Conservation (phyloP, 176 grass and related monocot species). For the Calamus simplicifolius region DNA sequence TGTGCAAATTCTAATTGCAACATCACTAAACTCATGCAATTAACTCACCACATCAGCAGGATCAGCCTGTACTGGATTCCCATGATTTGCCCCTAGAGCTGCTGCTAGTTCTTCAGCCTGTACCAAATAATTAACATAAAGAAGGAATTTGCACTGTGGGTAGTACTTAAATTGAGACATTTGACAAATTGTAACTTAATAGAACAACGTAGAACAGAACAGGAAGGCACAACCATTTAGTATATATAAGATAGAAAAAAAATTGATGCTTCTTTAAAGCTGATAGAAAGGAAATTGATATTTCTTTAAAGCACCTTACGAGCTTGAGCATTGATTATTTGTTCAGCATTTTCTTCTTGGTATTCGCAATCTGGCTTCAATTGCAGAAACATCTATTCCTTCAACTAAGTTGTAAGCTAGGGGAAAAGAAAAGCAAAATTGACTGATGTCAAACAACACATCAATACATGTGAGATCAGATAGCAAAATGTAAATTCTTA, state of each 20-base stretch:
- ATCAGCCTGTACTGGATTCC: constrained; percentile 42
- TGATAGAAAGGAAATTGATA: too few species aligned
- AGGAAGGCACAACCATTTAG: too few species aligned
- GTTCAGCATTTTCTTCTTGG: constrained; percentile 69
- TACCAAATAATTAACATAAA: constrained; percentile 13
- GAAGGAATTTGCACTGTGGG: not conserved
- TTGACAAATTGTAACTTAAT: too few species aligned
- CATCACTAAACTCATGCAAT: not conserved
- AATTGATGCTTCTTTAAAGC: constrained; percentile 7
- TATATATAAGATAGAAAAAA: too few species aligned
- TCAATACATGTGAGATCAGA: too few species aligned
- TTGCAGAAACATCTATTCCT: constrained; percentile 57
- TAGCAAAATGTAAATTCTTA: constrained; percentile 16
- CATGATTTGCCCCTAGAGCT: constrained; percentile 63
- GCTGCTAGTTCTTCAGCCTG: constrained; percentile 94
- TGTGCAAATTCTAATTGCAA: too few species aligned
- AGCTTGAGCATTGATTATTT: constrained; percentile 61
- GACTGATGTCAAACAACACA: too few species aligned
- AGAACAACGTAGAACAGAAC: too few species aligned
- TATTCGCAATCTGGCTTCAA: constrained; percentile 74
- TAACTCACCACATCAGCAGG: constrained; percentile 45
- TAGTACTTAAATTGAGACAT: too few species aligned
- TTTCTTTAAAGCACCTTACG: constrained; percentile 50
- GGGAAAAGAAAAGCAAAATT: constrained; percentile 7
- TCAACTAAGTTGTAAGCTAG: constrained; percentile 71